Base-by-base conservation (phyloP, 805 yeast species). In the Barnettozyma pratensis region DNA sequence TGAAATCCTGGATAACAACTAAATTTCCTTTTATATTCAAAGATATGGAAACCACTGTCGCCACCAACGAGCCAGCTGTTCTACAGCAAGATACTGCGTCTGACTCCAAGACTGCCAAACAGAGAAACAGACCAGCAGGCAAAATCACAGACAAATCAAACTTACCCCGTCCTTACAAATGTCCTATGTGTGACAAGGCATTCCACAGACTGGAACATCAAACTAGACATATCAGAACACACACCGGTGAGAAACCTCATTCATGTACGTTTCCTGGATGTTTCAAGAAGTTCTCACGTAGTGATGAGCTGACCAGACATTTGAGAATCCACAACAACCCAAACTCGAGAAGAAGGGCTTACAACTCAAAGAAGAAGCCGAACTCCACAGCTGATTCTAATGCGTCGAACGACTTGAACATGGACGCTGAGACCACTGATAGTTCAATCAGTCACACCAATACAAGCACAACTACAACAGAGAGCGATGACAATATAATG, bases 231-330 rank as follows among this genome's bases (percentile, higher is more conserved):
- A 82, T 85, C 50, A 70, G 91, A 59, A 85, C 90, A 10, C 92
- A 85, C 59, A 85, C 92, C 0, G 92, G 92, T 28, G 91, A 85
- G 59, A 84, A 82, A 61, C 92, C 92, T 4, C 90, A 85, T 63
- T 76, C 75, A n/a, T 85, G 91, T 65, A 75, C 80, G 29, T 85
- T 74, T 55, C 85, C 85, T 0, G 86, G 86, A 0, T 85, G 92
- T 63, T 69, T 73, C 48, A 85, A 85, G 66, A 72, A 76, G 51
- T 85, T 85, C 59, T 76, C 85, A 42, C 69, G 92, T 48, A 78
- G 84, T 31, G 92, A 85, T 63, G 92, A 85, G 61, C 68, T 85
- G 45, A 85, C 89, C 11, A 74, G 92, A 61, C 92, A 85, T 62
- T 70, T 78, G 43, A 71, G 90, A 51, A 85, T 84, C 49, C 91